Conservation (phyloP, 2,329 filamentous ascomycete genomes). For the Dactylonectria macrodidyma region DNA sequence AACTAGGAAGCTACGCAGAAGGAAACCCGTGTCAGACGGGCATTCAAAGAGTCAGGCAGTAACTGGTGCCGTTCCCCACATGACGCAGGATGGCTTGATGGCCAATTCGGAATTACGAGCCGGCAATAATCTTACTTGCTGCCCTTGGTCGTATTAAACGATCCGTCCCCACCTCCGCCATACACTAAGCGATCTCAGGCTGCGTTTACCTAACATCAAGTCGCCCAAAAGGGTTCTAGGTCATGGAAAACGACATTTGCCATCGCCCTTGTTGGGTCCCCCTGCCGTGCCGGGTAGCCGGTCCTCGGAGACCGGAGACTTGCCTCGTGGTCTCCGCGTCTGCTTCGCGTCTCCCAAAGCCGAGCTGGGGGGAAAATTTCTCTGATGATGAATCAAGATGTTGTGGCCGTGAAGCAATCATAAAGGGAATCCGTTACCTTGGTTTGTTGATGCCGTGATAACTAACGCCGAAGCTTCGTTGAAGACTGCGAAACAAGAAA, state of each 20-base stretch:
- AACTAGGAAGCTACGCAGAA: background rate
- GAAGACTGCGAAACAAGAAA: background rate
- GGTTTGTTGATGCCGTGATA: background rate
- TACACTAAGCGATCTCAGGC: slow-evolving; percentile 35
- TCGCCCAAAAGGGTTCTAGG: slow-evolving; percentile 22
- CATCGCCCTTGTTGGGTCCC: slow-evolving; percentile 26
- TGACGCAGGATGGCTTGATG: background rate
- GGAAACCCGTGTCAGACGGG: slow-evolving; percentile 11
- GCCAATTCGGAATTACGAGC: slow-evolving; percentile 39
- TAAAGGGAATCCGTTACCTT: slow-evolving; percentile 7
- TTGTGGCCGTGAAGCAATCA: background rate
- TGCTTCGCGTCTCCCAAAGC: slow-evolving; percentile 16
- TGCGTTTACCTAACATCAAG: slow-evolving; percentile 20
- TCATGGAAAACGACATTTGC: slow-evolving; percentile 29
- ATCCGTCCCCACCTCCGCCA: slow-evolving; percentile 22
- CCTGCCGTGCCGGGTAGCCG: slow-evolving; percentile 34
- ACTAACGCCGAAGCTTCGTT: background rate
- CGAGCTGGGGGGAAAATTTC: slow-evolving; percentile 19
- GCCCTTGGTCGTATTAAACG: slow-evolving; percentile 16
- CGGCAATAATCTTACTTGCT: slow-evolving; percentile 38
- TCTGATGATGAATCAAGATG: background rate
- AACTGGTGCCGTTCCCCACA: slow-evolving; percentile 1
- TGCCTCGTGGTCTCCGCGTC: background rate
- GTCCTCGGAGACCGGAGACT: slow-evolving; percentile 31
- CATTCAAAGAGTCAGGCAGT: slow-evolving; percentile 3